Percentiles rank a stretch among this genome's conserved stretches.
Evolutionary conservation across 139 green algal genomes (phyloP).

Genomic region (Auxenochlorella pyrenoidosa): DNA sequence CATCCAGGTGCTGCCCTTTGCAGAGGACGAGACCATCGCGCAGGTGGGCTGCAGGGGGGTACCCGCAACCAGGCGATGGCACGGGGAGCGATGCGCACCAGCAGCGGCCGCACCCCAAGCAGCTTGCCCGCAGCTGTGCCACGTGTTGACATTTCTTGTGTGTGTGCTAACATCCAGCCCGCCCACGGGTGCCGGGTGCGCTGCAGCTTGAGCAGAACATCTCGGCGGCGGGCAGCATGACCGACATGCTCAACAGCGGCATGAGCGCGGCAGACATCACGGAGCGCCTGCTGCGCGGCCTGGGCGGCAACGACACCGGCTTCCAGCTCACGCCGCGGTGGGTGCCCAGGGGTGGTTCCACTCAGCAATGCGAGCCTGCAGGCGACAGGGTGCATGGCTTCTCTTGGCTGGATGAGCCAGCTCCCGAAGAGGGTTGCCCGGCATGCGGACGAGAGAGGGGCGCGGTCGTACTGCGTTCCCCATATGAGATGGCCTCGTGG

Average conservation of each 20-base stretch:
- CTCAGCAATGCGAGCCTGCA: too few species aligned
- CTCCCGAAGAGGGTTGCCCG: too few species aligned
- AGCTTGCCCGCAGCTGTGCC: too few species aligned
- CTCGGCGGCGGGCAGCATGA: slow-evolving; percentile 61
- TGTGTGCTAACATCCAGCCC: not conserved
- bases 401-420: too few species aligned
- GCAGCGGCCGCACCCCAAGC: too few species aligned
- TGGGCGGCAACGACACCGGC: slow-evolving; percentile 56
- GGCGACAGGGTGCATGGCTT: too few species aligned
- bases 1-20: slow-evolving; percentile 90
- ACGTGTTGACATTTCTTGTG: too few species aligned
- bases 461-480: too few species aligned
- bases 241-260: slow-evolving; percentile 72
- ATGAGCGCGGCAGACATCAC: slow-evolving; percentile 68
- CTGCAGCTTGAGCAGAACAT: slow-evolving; percentile 84
- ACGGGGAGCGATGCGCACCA: not conserved
- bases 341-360: too few species aligned
- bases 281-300: slow-evolving; percentile 69
- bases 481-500: too few species aligned
- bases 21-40: slow-evolving; percentile 84
- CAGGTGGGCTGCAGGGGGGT: not conserved
- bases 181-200: not conserved
- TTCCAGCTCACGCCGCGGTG: slow-evolving; percentile 61
- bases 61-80: too few species aligned
- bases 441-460: too few species aligned